Percentiles rank a stretch among this genome's conserved stretches.
Conservation (phyloP, 176 grass and related monocot genomes). For the Saccharum spontaneum region DNA sequence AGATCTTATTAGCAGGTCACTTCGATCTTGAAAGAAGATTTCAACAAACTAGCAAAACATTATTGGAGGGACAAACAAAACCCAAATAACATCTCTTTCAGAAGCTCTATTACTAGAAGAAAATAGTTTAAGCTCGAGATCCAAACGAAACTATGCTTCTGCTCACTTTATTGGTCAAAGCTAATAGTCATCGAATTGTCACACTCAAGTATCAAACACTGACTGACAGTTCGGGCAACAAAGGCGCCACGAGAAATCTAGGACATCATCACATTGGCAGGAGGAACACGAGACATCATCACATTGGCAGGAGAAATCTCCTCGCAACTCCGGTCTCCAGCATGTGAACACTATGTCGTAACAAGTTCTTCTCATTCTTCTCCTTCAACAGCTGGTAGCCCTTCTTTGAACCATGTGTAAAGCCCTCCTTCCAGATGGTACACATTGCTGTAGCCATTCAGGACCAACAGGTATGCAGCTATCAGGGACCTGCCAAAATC, state of each 20-base stretch:
- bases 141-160: not conserved
- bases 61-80: not conserved
- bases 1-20: not conserved
- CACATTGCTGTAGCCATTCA: constrained; percentile 90
- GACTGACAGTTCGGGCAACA: not conserved
- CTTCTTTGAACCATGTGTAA: constrained; percentile 90
- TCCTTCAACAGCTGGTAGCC: constrained; percentile 51
- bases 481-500: constrained; percentile 72
- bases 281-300: not conserved
- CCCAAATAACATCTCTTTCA: not conserved
- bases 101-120: not conserved
- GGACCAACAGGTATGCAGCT: constrained; percentile 81
- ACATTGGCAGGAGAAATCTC: not conserved
- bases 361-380: constrained; percentile 45
- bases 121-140: not conserved
- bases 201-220: constrained; percentile 3
- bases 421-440: constrained; percentile 87
- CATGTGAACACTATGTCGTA: not conserved
- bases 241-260: not conserved
- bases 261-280: not conserved
- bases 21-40: not conserved
- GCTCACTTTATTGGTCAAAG: not conserved
- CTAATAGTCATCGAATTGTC: not conserved
- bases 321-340: not conserved
- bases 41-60: not conserved